Conservation (phyloP, 2,329 filamentous ascomycete genomes). For the Neophaeococcomyces mojaviensis region DNA sequence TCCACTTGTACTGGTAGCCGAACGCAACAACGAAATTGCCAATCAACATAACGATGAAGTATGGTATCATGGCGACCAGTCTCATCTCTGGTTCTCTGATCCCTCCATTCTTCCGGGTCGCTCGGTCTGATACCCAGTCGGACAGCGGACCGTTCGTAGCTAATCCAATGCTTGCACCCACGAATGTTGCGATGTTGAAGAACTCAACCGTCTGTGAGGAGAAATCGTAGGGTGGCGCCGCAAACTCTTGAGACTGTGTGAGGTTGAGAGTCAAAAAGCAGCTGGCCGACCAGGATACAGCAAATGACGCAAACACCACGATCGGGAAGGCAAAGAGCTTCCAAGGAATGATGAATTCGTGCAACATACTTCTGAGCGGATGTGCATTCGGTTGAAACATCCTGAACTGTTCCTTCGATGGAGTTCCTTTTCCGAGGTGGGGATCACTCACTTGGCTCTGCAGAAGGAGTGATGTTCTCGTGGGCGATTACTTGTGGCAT, state of each 20-base stretch:
- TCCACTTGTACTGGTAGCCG: constrained; percentile 48
- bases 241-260: constrained; percentile 50
- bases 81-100: constrained; percentile 55
- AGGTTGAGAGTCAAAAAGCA: constrained; percentile 55
- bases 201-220: constrained; percentile 45
- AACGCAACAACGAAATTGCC: constrained; percentile 51
- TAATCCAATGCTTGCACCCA: constrained; percentile 49
- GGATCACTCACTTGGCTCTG: constrained; percentile 42
- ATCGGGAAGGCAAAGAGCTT: constrained; percentile 57
- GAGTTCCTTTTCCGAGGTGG: constrained; percentile 48
- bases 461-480: constrained; percentile 17
- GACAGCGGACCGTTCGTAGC: constrained; percentile 48
- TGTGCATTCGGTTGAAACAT: constrained; percentile 45
- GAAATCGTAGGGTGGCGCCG: constrained; percentile 49
- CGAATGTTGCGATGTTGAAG: constrained; percentile 50
- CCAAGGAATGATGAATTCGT: constrained; percentile 55
- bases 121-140: constrained; percentile 49
- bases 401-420: constrained; percentile 49
- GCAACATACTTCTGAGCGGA: constrained; percentile 36
- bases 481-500: constrained; percentile 16
- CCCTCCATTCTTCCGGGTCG: constrained; percentile 46
- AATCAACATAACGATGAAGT: constrained; percentile 49
- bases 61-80: constrained; percentile 50
- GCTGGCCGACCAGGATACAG: constrained; percentile 53
- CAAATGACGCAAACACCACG: constrained; percentile 54